Base-by-base conservation (phyloP, 805 yeast species). In the Lachancea mirantina region DNA sequence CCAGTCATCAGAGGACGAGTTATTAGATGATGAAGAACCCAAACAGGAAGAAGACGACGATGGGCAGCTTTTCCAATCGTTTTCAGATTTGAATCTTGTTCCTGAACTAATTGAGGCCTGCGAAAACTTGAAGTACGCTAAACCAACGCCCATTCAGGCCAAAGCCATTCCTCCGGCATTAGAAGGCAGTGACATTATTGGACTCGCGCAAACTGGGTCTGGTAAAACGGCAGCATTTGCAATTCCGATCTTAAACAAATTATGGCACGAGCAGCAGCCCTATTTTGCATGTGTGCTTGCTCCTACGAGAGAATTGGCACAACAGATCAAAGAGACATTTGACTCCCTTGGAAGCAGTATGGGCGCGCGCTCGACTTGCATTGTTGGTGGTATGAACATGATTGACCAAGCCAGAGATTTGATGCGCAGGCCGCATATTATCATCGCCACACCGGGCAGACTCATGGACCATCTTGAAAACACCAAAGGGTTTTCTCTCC, bases 181-280 rank as follows among this genome's bases (percentile, higher is more conserved):
- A 13, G 75, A 80, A 45, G 96, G 96, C 3, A 76, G 85, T 43
- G 98, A 89, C 61, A 79, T 89, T 28, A 87, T 89, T 51, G 98
- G 98, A 9, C 70, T 89, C 41, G 98, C 98, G 0, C 96, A 89
- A 52, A 89, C 98, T 0, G 98, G 98, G 27, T 84, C 96, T 4
- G 98, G 98, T 43, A 89, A 89, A 59, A 92, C 98, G 0, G 98
- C 97, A 0, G 98, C 98, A 0, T 92, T 92, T 67, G 96, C 97
- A 6, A 76, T 92, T 32, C 98, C 98, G 1, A 84, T 92, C 27
- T 67, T 92, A 19, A 96, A 92, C 57, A 78, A 84, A 1, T 66
- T 92, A 30, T 88, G 95, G 85, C 76, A 84, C 35, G 87, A 79
- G 17, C 95, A 89, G 50, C 68, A 80, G 2, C 88, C 96, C 3